Conservation (phyloP, 306 rosid species). For the Prunus davidiana region DNA sequence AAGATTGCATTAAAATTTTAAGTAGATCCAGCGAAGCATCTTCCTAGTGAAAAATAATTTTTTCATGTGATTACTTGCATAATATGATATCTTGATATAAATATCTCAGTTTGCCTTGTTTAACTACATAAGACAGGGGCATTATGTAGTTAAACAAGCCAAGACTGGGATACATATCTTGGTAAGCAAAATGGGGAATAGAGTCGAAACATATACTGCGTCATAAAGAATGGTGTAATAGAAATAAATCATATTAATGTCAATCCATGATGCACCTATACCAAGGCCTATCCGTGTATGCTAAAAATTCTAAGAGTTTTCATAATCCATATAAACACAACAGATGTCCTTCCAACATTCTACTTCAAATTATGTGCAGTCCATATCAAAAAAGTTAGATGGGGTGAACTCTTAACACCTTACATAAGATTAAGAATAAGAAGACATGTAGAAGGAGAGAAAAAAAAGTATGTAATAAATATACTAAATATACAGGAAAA, state of each 20-base stretch:
- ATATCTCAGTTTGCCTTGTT: background rate
- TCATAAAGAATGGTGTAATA: background rate
- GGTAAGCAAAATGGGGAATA: background rate
- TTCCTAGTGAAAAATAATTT: background rate
- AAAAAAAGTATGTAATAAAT: background rate
- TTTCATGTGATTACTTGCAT: background rate
- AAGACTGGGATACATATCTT: too few species aligned
- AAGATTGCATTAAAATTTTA: background rate
- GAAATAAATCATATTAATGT: background rate
- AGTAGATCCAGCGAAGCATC: background rate
- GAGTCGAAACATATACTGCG: background rate
- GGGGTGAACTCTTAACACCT: background rate
- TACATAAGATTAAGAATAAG: background rate
- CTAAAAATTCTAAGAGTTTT: background rate
- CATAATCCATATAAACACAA: background rate
- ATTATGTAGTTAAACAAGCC: too few species aligned
- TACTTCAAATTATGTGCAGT: background rate
- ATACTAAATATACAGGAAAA: background rate
- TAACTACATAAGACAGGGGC: too few species aligned
- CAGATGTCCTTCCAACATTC: background rate
- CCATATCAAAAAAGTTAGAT: background rate
- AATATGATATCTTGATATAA: background rate
- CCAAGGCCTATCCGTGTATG: background rate
- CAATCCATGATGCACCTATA: background rate
- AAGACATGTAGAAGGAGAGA: background rate